Base-by-base conservation (phyloP, 768 basidiomycete genomes). In the Jaapia argillacea region DNA sequence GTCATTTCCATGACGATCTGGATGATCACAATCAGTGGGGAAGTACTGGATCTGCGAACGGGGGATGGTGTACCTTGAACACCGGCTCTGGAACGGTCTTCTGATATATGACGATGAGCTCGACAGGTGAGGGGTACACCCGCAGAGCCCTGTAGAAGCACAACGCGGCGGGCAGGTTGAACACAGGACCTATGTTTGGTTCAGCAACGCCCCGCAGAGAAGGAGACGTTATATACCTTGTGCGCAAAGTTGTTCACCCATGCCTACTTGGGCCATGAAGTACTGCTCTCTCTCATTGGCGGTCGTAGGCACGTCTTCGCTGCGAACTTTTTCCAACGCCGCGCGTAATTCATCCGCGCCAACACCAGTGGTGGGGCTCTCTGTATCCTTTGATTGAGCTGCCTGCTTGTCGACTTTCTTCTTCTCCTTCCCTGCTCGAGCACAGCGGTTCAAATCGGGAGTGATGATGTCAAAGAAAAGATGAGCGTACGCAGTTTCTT, bases 71-170 rank as follows among this genome's bases (percentile, higher is more conserved):
- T 44, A 82, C 83, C 67, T 88, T 85, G 67, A 90, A 89, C 40
- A 91, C 69, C 27, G 79, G 71, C 22, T 76, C 73, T 2, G 89
- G 85, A 24, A 94, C 79, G 25, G 90, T 92, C 64, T 85, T 85
- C 65, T 97, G 81, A 56, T 96, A 94, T 48, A 98, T 93, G 61
- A 85, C 78, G 54, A 99, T 84, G 52, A 98, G 77, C 62, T 98
- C 96, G 24, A 90, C 79, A 1, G 93, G 90, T 24, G 86, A 79
- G 40, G 96, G 96, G 66, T 99, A 99, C 26, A 96, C 91, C 43
- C 85, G 74, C 46, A 98, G 79, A 1, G 91, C 93, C 40, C 90
- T 77, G 75, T 81, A 99, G 76, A 98, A 98, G 33, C 81, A 77
- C 58, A 88, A 62, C 33, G 96, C 93, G 16, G 93, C 82, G 7